These are phyloP conservation scores for Kuraishia molischiana DNA, from an alignment of 805 yeast genomes.

Conservation along the genomic window DNA sequence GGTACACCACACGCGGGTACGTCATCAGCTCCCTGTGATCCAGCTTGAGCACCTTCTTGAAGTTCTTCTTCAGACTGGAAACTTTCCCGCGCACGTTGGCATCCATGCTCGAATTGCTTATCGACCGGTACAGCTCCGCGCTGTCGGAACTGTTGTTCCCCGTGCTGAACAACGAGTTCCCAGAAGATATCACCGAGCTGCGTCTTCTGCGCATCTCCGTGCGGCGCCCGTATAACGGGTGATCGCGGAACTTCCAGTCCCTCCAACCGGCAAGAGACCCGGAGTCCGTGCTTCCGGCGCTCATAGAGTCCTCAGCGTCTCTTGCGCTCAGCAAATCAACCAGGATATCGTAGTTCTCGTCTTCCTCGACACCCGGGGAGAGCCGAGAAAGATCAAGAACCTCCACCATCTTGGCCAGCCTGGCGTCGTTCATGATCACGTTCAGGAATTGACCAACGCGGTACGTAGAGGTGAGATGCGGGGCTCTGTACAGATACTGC, in stretches of 20 bases:
- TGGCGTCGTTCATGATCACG: constrained; percentile 44
- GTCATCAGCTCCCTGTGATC: neutral
- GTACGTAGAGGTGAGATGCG: constrained; percentile 60
- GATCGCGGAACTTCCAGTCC: constrained; percentile 77
- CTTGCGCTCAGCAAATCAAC: constrained; percentile 2
- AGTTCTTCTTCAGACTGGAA: neutral
- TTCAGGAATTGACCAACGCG: constrained; percentile 75
- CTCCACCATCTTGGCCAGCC: constrained; percentile 47
- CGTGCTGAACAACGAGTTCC: constrained; percentile 4
- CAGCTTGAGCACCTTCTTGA: constrained; percentile 1
- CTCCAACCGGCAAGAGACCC: constrained; percentile 74
- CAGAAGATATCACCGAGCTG: constrained; percentile 10
- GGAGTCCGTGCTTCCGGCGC: constrained; percentile 3
- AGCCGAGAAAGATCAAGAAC: constrained; percentile 47
- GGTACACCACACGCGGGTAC: too few relatives aligned
- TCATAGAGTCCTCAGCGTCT: constrained; percentile 6
- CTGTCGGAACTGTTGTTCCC: constrained; percentile 14
- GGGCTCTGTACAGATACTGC: constrained; percentile 41
- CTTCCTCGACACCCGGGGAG: constrained; percentile 24
- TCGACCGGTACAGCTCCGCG: constrained; percentile 1
- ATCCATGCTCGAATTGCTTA: constrained; percentile 4
- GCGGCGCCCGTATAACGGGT: constrained; percentile 44
- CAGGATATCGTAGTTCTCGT: constrained; percentile 7
- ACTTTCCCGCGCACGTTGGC: neutral
- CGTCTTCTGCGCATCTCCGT: constrained; percentile 1